Base-by-base conservation (phyloP, 2,329 filamentous ascomycete genomes). In the Didymella exigua region DNA sequence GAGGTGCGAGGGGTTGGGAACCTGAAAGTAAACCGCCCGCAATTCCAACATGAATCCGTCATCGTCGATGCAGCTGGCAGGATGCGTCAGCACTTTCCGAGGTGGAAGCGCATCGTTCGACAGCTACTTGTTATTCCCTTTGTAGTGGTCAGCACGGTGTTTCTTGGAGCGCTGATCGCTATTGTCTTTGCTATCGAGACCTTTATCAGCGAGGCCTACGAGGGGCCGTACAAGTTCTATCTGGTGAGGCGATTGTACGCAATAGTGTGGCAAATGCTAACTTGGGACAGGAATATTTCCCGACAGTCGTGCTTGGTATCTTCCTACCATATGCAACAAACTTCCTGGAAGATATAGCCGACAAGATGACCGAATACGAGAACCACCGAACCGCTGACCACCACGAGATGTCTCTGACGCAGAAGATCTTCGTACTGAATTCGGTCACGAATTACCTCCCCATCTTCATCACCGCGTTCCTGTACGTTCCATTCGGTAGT, bases 371-470 rank as follows among this genome's bases (percentile, higher is more conserved):
- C 4, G 64, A 72, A 46, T 73, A 68, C 44, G 71, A 74, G 34
- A 73, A 74, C 34, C 69, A 74, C 41, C 63, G 69, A 38, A 74
- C 71, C 14, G 55, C 55, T 31, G 68, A 70, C 38, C 56, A 67
- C 19, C 60, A 72, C 49, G 70, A 73, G 34, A 72, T 71, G 66
- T 70, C 70, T 5, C 54, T 72, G 7, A 74, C 69, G 5, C 70
- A 71, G 27, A 74, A 74, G 54, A 62, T 70, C 3, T 74, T 74
- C 27, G 66, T 73, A 7, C 57, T 74, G 6, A 71, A 72, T 56
- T 72, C 68, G 4, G 67, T 73, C n/a, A 71, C 71, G 4, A 71
- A 71, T 23, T 74, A 73, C 37, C 56, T 72, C 5, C 71, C 71
- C 1, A 72, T 72, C n/a, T 65, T 72, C n/a, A 63, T 73, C 8